A percentile compares a stretch with the other conserved stretches of the same genome.
Conservation (phyloP, 2,329 filamentous ascomycete species). For the Lomentospora prolificans region DNA sequence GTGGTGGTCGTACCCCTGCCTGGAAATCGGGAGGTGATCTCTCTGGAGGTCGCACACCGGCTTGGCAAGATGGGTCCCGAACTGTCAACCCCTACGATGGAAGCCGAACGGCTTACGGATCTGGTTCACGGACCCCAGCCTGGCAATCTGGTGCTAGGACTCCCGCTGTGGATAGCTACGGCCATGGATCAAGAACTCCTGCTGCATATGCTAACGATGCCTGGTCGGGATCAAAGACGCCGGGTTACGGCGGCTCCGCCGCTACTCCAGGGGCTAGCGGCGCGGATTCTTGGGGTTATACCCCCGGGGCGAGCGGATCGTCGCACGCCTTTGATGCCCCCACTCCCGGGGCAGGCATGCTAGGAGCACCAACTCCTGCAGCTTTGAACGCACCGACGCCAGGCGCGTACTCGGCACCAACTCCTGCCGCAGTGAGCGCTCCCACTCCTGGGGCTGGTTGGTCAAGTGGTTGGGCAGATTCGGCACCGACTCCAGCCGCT, state of each 20-base stretch:
- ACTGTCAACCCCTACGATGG: slow-evolving; percentile 65
- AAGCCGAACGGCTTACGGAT: slow-evolving; percentile 68
- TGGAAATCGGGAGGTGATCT: slow-evolving; percentile 46
- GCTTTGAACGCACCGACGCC: slow-evolving; percentile 62
- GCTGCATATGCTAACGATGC: slow-evolving; percentile 47
- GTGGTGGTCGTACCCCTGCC: slow-evolving; percentile 51
- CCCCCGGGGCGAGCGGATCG: slow-evolving; percentile 35
- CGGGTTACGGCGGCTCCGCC: slow-evolving; percentile 55
- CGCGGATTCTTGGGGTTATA: slow-evolving; percentile 51
- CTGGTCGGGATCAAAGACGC: slow-evolving; percentile 68
- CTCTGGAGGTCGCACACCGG: slow-evolving; percentile 55
- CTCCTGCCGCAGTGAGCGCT: slow-evolving; percentile 50
- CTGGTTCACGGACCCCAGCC: slow-evolving; percentile 60
- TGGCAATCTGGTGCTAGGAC: slow-evolving; percentile 74
- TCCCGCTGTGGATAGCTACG: slow-evolving; percentile 53
- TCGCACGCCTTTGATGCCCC: slow-evolving; percentile 57
- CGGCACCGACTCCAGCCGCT: slow-evolving; percentile 56
- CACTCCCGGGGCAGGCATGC: slow-evolving; percentile 48
- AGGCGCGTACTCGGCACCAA: slow-evolving; percentile 56
- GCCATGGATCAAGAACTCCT: slow-evolving; percentile 57
- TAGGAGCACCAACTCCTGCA: slow-evolving; percentile 50
- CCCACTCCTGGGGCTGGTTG: slow-evolving; percentile 60
- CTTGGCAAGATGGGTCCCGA: slow-evolving; percentile 59
- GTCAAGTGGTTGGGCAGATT: slow-evolving; percentile 51
- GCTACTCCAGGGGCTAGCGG: slow-evolving; percentile 49